phyloP scores from a whole-genome alignment of 768 basidiomycete genomes.

The Podaxis sp. region DNA sequence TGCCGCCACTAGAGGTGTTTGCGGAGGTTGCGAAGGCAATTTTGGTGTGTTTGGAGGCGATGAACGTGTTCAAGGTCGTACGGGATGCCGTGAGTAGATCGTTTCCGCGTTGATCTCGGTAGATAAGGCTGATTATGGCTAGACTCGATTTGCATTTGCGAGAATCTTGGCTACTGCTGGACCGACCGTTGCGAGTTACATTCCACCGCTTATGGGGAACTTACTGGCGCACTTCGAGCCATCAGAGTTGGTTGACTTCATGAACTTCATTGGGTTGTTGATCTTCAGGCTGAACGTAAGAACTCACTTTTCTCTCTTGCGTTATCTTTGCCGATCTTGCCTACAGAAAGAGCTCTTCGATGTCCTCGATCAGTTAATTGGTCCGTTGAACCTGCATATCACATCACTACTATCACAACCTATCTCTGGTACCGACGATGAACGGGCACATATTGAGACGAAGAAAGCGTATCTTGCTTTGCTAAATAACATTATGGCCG shows the following conservation, averaged over 20 bases:
- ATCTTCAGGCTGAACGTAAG: constrained; percentile 88
- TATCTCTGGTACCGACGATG: constrained; percentile 84
- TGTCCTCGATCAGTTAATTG: constrained; percentile 87
- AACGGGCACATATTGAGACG: constrained; percentile 71
- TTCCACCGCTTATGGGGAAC: constrained; percentile 86
- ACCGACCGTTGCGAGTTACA: constrained; percentile 79
- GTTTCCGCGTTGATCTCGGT: not conserved
- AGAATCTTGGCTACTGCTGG: constrained; percentile 90
- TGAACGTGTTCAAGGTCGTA: constrained; percentile 84
- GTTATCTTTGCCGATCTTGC: constrained; percentile 1
- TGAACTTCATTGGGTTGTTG: constrained; percentile 90
- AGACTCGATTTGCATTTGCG: constrained; percentile 94
- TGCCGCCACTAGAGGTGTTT: constrained; percentile 78
- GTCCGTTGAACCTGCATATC: constrained; percentile 83
- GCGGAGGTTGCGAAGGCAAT: constrained; percentile 84
- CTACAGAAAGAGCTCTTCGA: constrained; percentile 77
- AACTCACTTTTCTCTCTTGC: constrained; percentile 13
- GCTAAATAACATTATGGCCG: constrained; percentile 75
- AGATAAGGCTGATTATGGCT: not conserved
- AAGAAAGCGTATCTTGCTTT: constrained; percentile 87
- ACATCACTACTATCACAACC: constrained; percentile 78
- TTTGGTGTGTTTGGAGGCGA: constrained; percentile 80
- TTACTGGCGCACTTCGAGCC: constrained; percentile 92
- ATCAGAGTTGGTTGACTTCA: constrained; percentile 90
- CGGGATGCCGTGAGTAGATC: constrained; percentile 78